These are phyloP conservation scores for Hawksworthiomyces lignivorus DNA, from an alignment of 2,329 filamentous ascomycete genomes.

Conservation along the genomic window DNA sequence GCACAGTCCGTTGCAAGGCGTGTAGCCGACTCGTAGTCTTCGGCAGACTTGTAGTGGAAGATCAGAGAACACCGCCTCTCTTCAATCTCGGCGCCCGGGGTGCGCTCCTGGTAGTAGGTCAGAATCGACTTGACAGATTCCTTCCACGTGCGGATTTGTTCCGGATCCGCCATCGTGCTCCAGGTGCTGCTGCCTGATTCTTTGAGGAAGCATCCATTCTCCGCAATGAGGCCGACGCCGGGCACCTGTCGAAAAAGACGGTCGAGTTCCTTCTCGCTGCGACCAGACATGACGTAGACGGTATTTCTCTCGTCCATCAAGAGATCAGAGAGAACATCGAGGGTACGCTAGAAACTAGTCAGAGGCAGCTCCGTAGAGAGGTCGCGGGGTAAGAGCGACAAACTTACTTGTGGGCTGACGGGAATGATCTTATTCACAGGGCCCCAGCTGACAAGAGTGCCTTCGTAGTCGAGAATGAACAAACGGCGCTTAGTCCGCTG, in stretches of 20 bases:
- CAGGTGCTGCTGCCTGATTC: constrained; percentile 61
- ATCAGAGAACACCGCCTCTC: constrained; percentile 86
- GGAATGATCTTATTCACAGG: constrained; percentile 78
- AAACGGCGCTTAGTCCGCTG: constrained; percentile 58
- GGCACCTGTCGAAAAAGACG: constrained; percentile 77
- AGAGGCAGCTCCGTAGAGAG: neutral
- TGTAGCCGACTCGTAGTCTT: constrained; percentile 66
- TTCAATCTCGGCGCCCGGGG: constrained; percentile 80
- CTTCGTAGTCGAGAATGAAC: constrained; percentile 91
- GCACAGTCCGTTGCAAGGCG: constrained; percentile 84
- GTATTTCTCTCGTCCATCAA: constrained; percentile 72
- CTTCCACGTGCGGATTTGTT: constrained; percentile 71
- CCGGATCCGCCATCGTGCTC: constrained; percentile 68
- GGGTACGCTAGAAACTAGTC: constrained; percentile 52
- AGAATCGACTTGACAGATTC: constrained; percentile 74
- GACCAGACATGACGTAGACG: constrained; percentile 90
- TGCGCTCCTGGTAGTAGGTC: constrained; percentile 82
- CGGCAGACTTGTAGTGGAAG: constrained; percentile 80
- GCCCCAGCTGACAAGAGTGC: constrained; percentile 81
- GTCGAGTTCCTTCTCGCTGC: constrained; percentile 81
- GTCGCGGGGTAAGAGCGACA: neutral
- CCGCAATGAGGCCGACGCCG: constrained; percentile 80
- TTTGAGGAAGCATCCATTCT: constrained; percentile 88
- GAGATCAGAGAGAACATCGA: constrained; percentile 76
- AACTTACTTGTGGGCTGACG: constrained; percentile 61